Evolutionary conservation across 345 rosid species (phyloP), one percentile per base, ranked within the genome.

Genomic region (Gossypium arboreum): DNA sequence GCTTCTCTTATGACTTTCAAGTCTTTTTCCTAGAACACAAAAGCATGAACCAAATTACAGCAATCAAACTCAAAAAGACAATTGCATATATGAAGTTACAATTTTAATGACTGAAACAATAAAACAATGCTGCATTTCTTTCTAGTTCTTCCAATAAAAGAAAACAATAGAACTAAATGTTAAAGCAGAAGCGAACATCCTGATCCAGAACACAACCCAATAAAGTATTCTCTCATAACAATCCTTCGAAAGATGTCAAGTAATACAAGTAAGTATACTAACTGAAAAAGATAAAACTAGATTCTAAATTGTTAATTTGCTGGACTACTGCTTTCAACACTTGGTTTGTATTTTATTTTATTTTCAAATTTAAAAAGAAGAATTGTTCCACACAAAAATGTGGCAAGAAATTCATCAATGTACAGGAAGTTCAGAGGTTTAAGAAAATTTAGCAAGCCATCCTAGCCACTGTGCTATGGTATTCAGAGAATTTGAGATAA

Each of bases 1-100:
- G 86, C 87, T 74, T 89, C 89, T 88, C 83, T 88, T 62, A 83
- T 77, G 57, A 75, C 52, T 79, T 93, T 87, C 76, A 83, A 76
- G 81, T 95, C 97, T 45, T 64, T 79, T 84, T 90, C 94, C 97
- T 92, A 72, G 50, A 82, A 60, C 41, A 45, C 16, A 75, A 74
- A 75, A 27, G 43, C 41, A 66, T 3, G 9, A 43, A 68, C 17
- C 29, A 79, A 44, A 34, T 47, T 70, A 72, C 58, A 56, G 61
- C 65, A 77, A 62, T 47, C 71, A 39, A 51, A 73, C 58, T 54
- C 24, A 72, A 51, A 66, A 45, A 51, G 4, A 78, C 2, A 34
- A 75, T 44, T 44, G 48, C 15, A 34, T 34, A 7, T 43, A 17
- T 8, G 34, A 12, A 39, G 6, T 4, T 27, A 58, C 24, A 67